Conservation (phyloP, 2,329 filamentous ascomycete genomes). For the Fusarium duplospermum region DNA sequence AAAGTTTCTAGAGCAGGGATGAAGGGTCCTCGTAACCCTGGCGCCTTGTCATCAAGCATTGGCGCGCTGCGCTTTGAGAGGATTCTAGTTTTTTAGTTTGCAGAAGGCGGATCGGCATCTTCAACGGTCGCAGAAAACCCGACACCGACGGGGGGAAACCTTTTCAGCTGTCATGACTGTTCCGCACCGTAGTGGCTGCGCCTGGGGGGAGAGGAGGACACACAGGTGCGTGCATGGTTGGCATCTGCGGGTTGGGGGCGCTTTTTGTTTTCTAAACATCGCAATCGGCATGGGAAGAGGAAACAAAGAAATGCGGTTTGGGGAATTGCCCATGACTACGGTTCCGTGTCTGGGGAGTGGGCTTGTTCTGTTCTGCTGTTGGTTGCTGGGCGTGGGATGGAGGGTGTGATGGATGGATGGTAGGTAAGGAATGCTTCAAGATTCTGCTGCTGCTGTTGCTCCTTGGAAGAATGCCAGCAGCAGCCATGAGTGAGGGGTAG, state of each 20-base stretch:
- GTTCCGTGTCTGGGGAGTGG: neutral
- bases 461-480: too few species aligned
- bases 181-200: neutral
- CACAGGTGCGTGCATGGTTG: constrained; percentile 5
- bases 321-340: constrained; percentile 13
- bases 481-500: constrained; percentile 23
- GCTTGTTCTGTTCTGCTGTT: neutral
- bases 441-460: neutral
- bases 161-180: constrained; percentile 3
- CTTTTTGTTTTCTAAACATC: neutral
- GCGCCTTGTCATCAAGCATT: neutral
- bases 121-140: constrained; percentile 8
- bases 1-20: constrained; percentile 11
- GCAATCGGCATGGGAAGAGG: neutral
- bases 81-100: neutral
- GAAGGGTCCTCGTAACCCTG: neutral
- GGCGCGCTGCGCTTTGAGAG: neutral
- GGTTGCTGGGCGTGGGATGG: neutral
- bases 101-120: constrained; percentile 3
- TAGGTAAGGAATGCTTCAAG: constrained; percentile 17
- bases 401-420: constrained; percentile 19
- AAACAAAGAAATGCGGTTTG: neutral
- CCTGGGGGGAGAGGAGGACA: neutral
- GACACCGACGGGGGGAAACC: neutral
- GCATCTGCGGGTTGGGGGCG: neutral